These are phyloP conservation scores for Xylaria cubensis DNA, from an alignment of 495 filamentous ascomycete species.

Conservation along the genomic window DNA sequence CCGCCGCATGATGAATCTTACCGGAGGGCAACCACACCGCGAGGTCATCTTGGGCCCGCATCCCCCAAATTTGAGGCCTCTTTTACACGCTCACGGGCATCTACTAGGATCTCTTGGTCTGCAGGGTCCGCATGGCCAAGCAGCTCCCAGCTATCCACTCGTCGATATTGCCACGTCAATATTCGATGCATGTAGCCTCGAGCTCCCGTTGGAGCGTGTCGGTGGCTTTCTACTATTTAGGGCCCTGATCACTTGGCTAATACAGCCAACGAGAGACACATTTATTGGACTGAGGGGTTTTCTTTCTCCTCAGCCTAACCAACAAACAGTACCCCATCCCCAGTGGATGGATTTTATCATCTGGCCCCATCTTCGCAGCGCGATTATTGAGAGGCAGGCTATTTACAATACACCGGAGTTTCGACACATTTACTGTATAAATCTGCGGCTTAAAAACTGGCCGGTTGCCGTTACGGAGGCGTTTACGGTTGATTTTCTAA, in stretches of 20 bases:
- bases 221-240: slow-evolving; percentile 27
- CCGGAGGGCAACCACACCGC: slow-evolving; percentile 10
- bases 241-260: slow-evolving; percentile 40
- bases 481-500: slow-evolving; percentile 23
- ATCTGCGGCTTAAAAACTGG: slow-evolving; percentile 34
- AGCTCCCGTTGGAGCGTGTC: slow-evolving; percentile 17
- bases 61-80: slow-evolving; percentile 8
- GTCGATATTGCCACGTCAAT: slow-evolving; percentile 18
- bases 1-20: slow-evolving; percentile 12
- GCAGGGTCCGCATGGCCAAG: background rate
- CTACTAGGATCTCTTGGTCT: slow-evolving; percentile 21
- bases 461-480: slow-evolving; percentile 18
- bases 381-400: slow-evolving; percentile 41
- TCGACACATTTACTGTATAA: slow-evolving; percentile 36
- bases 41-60: slow-evolving; percentile 23
- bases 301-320: slow-evolving; percentile 33
- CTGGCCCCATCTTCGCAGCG: slow-evolving; percentile 39
- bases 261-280: slow-evolving; percentile 36
- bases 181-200: slow-evolving; percentile 21
- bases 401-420: slow-evolving; percentile 43
- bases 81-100: slow-evolving; percentile 14
- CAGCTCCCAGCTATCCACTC: slow-evolving; percentile 14
- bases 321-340: slow-evolving; percentile 38
- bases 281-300: slow-evolving; percentile 37
- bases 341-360: slow-evolving; percentile 44